These are phyloP conservation scores for Ceratobasidium theobromae DNA, from an alignment of 1,284 basidiomycete genomes.

Conservation along the genomic window DNA sequence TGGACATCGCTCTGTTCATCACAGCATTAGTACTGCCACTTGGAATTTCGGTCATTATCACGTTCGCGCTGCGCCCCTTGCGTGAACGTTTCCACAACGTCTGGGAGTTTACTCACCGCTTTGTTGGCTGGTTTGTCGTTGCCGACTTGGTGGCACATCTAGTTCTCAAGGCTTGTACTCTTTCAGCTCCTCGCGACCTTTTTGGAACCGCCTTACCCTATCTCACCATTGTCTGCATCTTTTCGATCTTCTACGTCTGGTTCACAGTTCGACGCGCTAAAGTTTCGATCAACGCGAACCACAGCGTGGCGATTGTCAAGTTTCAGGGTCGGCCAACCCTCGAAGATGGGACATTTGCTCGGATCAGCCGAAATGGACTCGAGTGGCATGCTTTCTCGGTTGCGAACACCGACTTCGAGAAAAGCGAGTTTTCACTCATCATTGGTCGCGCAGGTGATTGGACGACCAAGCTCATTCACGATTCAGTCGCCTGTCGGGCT, in stretches of 20 bases:
- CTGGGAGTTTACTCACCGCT: constrained; percentile 27
- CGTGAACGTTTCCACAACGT: constrained; percentile 27
- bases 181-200: constrained; percentile 8
- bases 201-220: constrained; percentile 20
- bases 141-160: constrained; percentile 20
- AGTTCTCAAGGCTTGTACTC: constrained; percentile 5
- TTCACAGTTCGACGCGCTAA: constrained; percentile 23
- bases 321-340: constrained; percentile 20
- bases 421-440: constrained; percentile 24
- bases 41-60: constrained; percentile 19
- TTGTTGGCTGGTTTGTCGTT: constrained; percentile 28
- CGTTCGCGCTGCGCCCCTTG: constrained; percentile 18
- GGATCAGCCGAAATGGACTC: constrained; percentile 22
- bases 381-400: constrained; percentile 29
- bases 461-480: constrained; percentile 23
- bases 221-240: constrained; percentile 17
- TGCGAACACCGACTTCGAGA: constrained; percentile 25
- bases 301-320: constrained; percentile 26
- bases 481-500: background rate
- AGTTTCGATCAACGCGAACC: constrained; percentile 14
- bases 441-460: constrained; percentile 21
- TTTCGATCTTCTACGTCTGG: constrained; percentile 31
- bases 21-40: constrained; percentile 23
- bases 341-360: constrained; percentile 11
- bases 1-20: constrained; percentile 12